Conservation (phyloP, 768 basidiomycete species). For the Pisolithus sp. region DNA sequence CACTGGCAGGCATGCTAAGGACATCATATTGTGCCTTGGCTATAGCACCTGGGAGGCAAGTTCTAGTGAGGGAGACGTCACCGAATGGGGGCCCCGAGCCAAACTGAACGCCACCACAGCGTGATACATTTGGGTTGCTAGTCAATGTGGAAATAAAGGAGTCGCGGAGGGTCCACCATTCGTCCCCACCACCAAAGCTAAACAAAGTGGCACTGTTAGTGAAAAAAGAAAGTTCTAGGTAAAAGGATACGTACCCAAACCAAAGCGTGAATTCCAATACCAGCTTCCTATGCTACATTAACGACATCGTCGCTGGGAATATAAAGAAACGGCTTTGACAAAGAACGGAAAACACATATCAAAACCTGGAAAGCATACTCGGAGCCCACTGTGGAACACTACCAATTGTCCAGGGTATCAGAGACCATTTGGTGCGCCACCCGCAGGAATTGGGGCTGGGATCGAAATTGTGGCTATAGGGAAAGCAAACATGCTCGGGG, state of each 20-base stretch:
- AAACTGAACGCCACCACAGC: constrained; percentile 59
- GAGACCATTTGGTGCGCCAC: constrained; percentile 29
- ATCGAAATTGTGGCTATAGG: neutral
- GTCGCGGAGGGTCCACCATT: constrained; percentile 52
- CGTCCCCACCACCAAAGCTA: constrained; percentile 32
- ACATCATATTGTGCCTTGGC: constrained; percentile 44
- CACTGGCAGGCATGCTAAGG: constrained; percentile 60
- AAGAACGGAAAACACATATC: constrained; percentile 18
- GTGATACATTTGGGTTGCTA: constrained; percentile 60
- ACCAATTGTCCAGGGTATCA: constrained; percentile 43
- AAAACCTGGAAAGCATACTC: constrained; percentile 63
- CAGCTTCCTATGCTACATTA: constrained; percentile 60
- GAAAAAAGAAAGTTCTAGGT: neutral
- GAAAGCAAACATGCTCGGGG: neutral
- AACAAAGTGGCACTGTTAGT: constrained; percentile 21
- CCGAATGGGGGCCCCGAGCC: constrained; percentile 69
- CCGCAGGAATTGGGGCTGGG: neutral
- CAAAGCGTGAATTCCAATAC: constrained; percentile 66
- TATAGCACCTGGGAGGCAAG: constrained; percentile 46
- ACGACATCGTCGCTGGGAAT: constrained; percentile 48
- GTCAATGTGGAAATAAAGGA: constrained; percentile 45
- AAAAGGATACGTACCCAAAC: constrained; percentile 53
- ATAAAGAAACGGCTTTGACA: constrained; percentile 6
- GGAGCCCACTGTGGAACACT: constrained; percentile 54
- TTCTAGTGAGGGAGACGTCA: constrained; percentile 41